phyloP scores from a whole-genome alignment of 768 basidiomycete genomes.

The Phallus indusiatus region DNA sequence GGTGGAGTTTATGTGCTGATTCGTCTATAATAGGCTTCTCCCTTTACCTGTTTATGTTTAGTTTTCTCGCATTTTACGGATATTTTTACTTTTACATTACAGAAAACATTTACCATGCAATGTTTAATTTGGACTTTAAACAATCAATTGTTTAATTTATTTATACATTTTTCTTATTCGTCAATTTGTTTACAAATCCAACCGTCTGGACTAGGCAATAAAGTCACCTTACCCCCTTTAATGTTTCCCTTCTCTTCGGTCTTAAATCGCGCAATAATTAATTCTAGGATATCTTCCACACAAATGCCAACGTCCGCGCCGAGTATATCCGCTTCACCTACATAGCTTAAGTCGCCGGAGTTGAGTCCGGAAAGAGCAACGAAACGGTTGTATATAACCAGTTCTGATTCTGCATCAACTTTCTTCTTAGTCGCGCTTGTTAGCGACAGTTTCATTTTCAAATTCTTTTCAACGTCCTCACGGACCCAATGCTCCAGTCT shows the following conservation, averaged over 20 bases:
- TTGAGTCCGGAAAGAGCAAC: neutral
- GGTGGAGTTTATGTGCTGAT: neutral
- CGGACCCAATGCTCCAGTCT: slow-evolving; percentile 7
- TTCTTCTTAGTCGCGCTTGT: neutral
- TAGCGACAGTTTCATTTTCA: neutral
- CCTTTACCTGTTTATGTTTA: neutral
- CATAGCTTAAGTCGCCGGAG: neutral
- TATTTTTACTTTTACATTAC: neutral
- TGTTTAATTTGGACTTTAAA: neutral
- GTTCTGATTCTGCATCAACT: neutral
- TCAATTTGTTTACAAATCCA: slow-evolving; percentile 6
- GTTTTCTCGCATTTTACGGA: neutral
- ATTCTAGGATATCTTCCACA: slow-evolving; percentile 5
- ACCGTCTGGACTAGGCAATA: slow-evolving; percentile 7
- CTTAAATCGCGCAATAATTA: neutral
- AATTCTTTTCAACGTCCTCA: slow-evolving; percentile 2
- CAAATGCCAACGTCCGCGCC: neutral
- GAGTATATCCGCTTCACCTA: slow-evolving; percentile 3
- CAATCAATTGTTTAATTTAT: neutral
- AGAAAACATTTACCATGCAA: neutral
- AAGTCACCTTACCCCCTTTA: neutral
- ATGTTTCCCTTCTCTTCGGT: neutral
- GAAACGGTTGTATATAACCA: slow-evolving; percentile 1
- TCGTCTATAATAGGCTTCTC: neutral
- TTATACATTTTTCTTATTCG: neutral